phyloP scores from a whole-genome alignment of 2,329 filamentous ascomycete genomes.

The Alternaria alternata region DNA sequence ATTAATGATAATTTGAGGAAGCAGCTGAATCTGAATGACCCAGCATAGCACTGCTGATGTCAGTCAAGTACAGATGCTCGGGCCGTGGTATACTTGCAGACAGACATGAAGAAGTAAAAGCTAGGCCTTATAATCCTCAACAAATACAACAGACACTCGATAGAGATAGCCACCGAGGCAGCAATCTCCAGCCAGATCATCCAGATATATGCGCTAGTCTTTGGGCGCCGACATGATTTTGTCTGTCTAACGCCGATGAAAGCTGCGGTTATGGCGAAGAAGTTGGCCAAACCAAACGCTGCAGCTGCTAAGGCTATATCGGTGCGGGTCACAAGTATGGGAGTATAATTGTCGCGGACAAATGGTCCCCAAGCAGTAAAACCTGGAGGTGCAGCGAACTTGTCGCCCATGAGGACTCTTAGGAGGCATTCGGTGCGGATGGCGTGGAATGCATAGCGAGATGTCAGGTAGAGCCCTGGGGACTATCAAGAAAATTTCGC shows the following conservation, averaged over 20 bases:
- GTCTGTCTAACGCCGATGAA: constrained; percentile 43
- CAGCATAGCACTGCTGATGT: constrained; percentile 29
- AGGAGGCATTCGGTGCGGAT: constrained; percentile 2
- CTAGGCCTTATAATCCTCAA: constrained; percentile 41
- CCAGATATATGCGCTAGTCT: constrained; percentile 53
- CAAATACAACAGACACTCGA: constrained; percentile 49
- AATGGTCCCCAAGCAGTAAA: constrained; percentile 38
- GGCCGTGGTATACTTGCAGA: constrained; percentile 24
- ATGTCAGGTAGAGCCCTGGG: neutral
- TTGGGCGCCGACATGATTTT: constrained; percentile 27
- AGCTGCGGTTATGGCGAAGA: constrained; percentile 35
- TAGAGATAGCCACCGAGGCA: constrained; percentile 53
- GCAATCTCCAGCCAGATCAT: constrained; percentile 59
- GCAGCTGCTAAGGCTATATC: constrained; percentile 31
- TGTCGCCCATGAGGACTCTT: constrained; percentile 16
- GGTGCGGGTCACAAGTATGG: constrained; percentile 25
- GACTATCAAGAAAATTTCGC: neutral
- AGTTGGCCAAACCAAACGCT: constrained; percentile 29
- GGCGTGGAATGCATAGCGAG: neutral
- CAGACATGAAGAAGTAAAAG: constrained; percentile 43
- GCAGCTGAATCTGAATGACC: constrained; percentile 39
- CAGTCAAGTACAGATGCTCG: neutral
- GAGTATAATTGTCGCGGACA: constrained; percentile 28
- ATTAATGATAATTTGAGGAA: constrained; percentile 45
- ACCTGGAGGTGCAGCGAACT: constrained; percentile 24